phyloP scores from a whole-genome alignment of 805 yeast genomes.

The Saccharomycopsis fibuligera region DNA sequence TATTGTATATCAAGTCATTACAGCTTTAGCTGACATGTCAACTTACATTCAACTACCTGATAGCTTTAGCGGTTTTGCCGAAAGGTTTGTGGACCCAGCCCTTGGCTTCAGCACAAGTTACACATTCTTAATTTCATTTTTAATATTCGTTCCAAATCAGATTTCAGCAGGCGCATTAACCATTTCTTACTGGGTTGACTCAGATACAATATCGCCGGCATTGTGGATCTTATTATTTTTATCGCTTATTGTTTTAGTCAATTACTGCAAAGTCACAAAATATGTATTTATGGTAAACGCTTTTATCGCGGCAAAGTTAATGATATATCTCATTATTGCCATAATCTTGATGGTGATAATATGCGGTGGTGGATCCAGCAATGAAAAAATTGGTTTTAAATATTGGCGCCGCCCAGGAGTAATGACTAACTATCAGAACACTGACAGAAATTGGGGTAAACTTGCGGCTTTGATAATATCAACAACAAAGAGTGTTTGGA shows the following conservation, averaged over 20 bases:
- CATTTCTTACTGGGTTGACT: slow-evolving; percentile 37
- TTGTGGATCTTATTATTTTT: slow-evolving; percentile 39
- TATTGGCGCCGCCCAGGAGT: slow-evolving; percentile 45
- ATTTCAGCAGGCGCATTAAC: slow-evolving; percentile 40
- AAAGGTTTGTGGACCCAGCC: slow-evolving; percentile 63
- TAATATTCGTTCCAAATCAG: slow-evolving; percentile 17
- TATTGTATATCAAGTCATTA: slow-evolving; percentile 59
- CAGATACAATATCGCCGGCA: slow-evolving; percentile 34
- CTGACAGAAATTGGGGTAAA: slow-evolving; percentile 36
- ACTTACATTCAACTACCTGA: slow-evolving; percentile 65
- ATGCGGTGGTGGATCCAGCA: slow-evolving; percentile 35
- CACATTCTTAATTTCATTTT: slow-evolving; percentile 38
- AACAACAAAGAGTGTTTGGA: slow-evolving; percentile 51
- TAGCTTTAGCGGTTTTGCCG: slow-evolving; percentile 64
- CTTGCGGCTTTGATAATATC: slow-evolving; percentile 57
- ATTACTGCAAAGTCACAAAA: slow-evolving; percentile 18
- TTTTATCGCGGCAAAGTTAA: slow-evolving; percentile 12
- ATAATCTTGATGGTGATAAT: slow-evolving; percentile 32
- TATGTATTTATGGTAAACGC: slow-evolving; percentile 17
- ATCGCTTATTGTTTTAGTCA: slow-evolving; percentile 9
- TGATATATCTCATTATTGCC: slow-evolving; percentile 24
- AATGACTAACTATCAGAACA: neutral
- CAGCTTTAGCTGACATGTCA: slow-evolving; percentile 76
- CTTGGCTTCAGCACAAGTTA: slow-evolving; percentile 69
- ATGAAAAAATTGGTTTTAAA: slow-evolving; percentile 46